phyloP scores from a whole-genome alignment of 2,329 filamentous ascomycete species.

The Clonostachys rosea region DNA sequence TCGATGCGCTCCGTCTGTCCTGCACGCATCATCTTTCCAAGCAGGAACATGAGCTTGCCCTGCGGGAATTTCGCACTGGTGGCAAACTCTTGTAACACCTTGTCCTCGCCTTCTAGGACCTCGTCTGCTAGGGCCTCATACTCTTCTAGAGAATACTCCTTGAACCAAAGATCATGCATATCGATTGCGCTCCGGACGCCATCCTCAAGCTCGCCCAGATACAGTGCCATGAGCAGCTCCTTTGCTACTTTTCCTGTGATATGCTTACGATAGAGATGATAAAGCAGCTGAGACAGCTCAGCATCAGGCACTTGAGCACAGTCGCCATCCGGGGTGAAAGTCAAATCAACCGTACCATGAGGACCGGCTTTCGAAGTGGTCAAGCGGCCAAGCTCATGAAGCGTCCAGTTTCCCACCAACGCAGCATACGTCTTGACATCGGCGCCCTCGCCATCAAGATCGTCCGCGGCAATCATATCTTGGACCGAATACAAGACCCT shows the following conservation, averaged over 20 bases:
- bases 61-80: constrained; percentile 40
- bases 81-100: constrained; percentile 39
- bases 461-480: constrained; percentile 13
- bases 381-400: constrained; percentile 71
- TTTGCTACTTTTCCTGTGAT: constrained; percentile 55
- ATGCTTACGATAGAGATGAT: constrained; percentile 37
- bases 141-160: constrained; percentile 39
- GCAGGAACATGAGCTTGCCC: constrained; percentile 56
- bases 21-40: constrained; percentile 52
- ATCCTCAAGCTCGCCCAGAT: constrained; percentile 37
- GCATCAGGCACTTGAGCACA: constrained; percentile 38
- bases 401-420: constrained; percentile 60
- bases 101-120: constrained; percentile 39
- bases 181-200: constrained; percentile 40
- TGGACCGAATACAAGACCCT: constrained; percentile 51
- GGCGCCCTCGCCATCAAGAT: constrained; percentile 3
- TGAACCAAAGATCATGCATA: constrained; percentile 47
- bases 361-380: constrained; percentile 42
- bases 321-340: constrained; percentile 38
- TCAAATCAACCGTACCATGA: constrained; percentile 21
- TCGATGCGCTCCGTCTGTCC: constrained; percentile 51
- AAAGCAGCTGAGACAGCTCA: constrained; percentile 46
- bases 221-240: constrained; percentile 49
- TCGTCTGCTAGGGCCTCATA: constrained; percentile 40
- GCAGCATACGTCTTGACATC: constrained; percentile 29